Conservation (phyloP, 192 early-diverging fungal species). For the Gigaspora rosea region DNA sequence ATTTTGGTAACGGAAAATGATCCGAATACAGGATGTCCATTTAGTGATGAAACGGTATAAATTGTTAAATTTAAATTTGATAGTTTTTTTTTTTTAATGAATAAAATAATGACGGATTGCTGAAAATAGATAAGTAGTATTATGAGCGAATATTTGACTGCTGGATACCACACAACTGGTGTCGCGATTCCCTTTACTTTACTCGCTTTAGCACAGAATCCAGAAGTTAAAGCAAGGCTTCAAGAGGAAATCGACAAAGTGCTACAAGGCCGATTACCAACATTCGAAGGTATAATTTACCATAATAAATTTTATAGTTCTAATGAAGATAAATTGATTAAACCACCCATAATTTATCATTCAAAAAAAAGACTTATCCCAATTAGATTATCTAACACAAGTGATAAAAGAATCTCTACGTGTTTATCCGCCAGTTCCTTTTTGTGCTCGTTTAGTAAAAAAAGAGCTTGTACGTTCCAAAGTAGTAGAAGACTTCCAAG, state of each 20-base stretch:
- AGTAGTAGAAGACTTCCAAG: not conserved
- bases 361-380: not conserved
- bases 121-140: not conserved
- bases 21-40: slow-evolving; percentile 5
- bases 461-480: no score
- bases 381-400: slow-evolving; percentile 8
- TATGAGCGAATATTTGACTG: not conserved
- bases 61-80: not conserved
- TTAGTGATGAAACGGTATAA: slow-evolving; percentile 4
- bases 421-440: not conserved
- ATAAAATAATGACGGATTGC: not conserved
- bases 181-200: slow-evolving; percentile 6
- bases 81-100: not conserved
- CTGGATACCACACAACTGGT: slow-evolving; percentile 12
- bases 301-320: not conserved
- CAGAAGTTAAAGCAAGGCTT: slow-evolving; percentile 1
- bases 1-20: slow-evolving; percentile 8
- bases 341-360: not conserved
- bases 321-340: not conserved
- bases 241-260: slow-evolving; percentile 22
- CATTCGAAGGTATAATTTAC: not conserved
- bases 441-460: slow-evolving; percentile 8
- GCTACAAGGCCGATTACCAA: not conserved
- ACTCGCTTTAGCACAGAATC: not conserved
- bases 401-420: slow-evolving; percentile 19